Evolutionary conservation across 2,329 filamentous ascomycete genomes (phyloP).

Genomic region (Plectosphaerella sp.): DNA sequence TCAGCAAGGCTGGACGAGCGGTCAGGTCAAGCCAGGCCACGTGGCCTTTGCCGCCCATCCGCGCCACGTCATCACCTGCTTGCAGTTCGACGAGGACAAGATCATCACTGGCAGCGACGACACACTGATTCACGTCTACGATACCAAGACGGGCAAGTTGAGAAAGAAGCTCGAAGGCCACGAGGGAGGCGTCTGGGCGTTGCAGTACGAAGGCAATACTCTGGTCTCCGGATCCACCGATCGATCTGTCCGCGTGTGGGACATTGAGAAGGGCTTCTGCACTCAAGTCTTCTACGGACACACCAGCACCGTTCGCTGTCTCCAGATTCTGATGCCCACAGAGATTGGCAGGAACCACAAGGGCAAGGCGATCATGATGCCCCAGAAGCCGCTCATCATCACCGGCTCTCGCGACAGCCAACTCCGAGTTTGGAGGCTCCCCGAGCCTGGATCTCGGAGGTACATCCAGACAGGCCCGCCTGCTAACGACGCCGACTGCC

Average conservation of each 20-base stretch:
- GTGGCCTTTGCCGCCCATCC: constrained; percentile 96
- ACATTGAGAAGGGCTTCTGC: constrained; percentile 88
- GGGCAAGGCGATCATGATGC: constrained; percentile 80
- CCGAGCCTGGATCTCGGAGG: constrained; percentile 69
- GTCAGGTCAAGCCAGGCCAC: constrained; percentile 78
- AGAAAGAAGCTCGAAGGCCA: constrained; percentile 84
- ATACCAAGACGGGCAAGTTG: constrained; percentile 88
- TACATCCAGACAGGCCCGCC: constrained; percentile 78
- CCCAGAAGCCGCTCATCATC: constrained; percentile 91
- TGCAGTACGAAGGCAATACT: constrained; percentile 94
- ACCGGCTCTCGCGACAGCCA: constrained; percentile 95
- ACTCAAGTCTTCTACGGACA: constrained; percentile 97
- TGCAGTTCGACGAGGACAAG: constrained; percentile 97
- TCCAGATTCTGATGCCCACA: constrained; percentile 89
- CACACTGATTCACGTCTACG: constrained; percentile 95
- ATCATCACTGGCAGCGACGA: constrained; percentile 97
- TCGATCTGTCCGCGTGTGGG: constrained; percentile 97
- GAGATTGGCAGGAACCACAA: constrained; percentile 68
- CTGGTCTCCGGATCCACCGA: constrained; percentile 96
- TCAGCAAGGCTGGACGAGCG: constrained; percentile 85
- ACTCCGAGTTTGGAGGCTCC: constrained; percentile 89
- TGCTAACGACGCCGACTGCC: constrained; percentile 73
- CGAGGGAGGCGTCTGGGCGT: constrained; percentile 94
- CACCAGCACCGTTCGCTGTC: constrained; percentile 91
- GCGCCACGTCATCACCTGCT: constrained; percentile 91